These are phyloP conservation scores for Starmerella geochares DNA, from an alignment of 805 yeast species.

Conservation along the genomic window DNA sequence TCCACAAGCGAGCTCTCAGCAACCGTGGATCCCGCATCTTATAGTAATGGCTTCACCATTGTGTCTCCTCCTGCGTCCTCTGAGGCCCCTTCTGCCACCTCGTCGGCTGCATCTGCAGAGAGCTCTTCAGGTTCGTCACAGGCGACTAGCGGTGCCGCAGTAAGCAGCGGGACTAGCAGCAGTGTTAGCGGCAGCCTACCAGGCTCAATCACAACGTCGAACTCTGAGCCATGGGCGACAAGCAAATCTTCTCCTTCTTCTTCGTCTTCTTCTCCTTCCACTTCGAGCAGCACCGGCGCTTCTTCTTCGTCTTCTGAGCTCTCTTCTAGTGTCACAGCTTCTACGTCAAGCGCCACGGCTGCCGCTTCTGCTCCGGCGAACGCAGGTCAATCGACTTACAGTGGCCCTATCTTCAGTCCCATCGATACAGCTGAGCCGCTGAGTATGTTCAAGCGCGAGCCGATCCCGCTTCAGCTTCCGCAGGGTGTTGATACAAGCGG, in stretches of 20 bases:
- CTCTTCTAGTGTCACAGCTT: too few species aligned
- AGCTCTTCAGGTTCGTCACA: background rate
- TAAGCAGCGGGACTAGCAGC: background rate
- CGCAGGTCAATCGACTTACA: slow-evolving; percentile 22
- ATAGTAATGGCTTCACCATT: slow-evolving; percentile 23
- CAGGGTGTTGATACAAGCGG: slow-evolving; percentile 39
- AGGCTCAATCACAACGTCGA: background rate
- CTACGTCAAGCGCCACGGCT: background rate
- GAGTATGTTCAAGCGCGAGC: slow-evolving; percentile 39
- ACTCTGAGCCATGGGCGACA: background rate
- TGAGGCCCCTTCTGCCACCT: background rate
- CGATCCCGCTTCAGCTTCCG: slow-evolving; percentile 40
- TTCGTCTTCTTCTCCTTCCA: slow-evolving; percentile 2
- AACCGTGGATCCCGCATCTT: slow-evolving; percentile 30
- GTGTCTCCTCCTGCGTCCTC: slow-evolving; percentile 1
- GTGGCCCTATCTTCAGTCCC: slow-evolving; percentile 40
- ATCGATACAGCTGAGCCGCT: slow-evolving; percentile 41
- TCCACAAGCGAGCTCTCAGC: slow-evolving; percentile 29
- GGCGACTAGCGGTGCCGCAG: background rate
- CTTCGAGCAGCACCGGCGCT: background rate
- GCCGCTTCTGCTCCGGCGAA: slow-evolving; percentile 3
- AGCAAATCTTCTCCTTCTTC: background rate
- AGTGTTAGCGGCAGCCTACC: background rate
- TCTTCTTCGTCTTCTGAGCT: too few species aligned
- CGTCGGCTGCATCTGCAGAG: background rate